A percentile compares a stretch with the other conserved stretches of the same genome.
Conservation (phyloP, 345 rosid species). For the Eucalyptus erythrocorys region DNA sequence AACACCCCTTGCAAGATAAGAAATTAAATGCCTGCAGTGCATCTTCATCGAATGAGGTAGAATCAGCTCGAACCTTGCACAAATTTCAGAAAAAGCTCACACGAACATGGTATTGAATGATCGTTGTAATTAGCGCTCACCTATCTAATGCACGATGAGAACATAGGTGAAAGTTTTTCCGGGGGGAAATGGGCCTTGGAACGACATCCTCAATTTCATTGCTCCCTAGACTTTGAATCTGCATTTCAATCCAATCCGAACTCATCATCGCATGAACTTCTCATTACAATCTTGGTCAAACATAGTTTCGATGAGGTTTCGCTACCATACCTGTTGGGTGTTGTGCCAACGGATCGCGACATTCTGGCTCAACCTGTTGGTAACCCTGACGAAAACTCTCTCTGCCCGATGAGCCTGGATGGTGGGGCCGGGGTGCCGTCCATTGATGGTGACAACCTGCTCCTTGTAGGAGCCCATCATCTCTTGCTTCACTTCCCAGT, state of each 20-base stretch:
- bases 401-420: accelerated
- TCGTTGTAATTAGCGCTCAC: accelerated
- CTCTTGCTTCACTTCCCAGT: no score
- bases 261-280: no score
- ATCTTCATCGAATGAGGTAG: accelerated
- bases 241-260: no score
- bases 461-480: no score
- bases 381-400: no score
- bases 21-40: accelerated
- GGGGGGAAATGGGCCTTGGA: no score
- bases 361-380: accelerated
- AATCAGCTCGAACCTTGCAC: accelerated
- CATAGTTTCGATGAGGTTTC: accelerated
- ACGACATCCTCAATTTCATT: accelerated
- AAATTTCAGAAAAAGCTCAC: no score
- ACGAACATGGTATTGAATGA: no score
- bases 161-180: accelerated
- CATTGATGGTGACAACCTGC: accelerated
- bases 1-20: accelerated
- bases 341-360: accelerated
- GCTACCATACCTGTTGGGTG: no score
- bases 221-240: accelerated
- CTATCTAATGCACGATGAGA: no score
- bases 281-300: no score
- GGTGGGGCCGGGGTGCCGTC: accelerated